Base-by-base conservation (phyloP, 2,329 filamentous ascomycete species). In the Alternaria arborescens region DNA sequence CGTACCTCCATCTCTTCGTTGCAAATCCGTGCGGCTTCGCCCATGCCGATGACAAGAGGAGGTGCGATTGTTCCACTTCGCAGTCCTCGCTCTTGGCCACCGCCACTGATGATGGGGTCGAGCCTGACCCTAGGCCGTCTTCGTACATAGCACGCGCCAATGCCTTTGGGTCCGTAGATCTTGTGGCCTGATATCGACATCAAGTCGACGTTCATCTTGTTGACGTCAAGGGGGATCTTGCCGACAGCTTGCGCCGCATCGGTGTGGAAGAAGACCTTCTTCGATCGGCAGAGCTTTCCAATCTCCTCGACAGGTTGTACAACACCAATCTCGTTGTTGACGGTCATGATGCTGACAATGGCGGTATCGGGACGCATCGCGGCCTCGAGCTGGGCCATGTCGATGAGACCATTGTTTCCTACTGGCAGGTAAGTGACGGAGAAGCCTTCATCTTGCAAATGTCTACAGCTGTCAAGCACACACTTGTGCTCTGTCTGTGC, bases 311-410 rank as follows among this genome's bases (percentile, higher is more conserved):
- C 82, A 1, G 95, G 95, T 80, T 99, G 95, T 60, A 99, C 96
- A n/a, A 99, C 95, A 75, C 95, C 95, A 73, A 99, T 98, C 82
- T 99, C 95, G 79, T 99, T 99, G 84, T 99, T 99, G 74, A 99
- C 95, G 1, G 95, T 89, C 95, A 99, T 99, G 80, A 99, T 92
- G 76, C 94, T 97, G 79, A 98, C 94, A 30, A 99, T 83, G 43
- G 88, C 89, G 14, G 95, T 99, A 62, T 98, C 94, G 0, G 94
- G 94, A 62, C 91, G 88, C 64, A 99, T 96, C 24, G 94, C 93
- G 22, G 89, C 91, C 81, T 96, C 91, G 30, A 99, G 87, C 70
- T 95, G 88, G 42, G 91, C 86, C 83, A 99, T 87, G 68, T 90
- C 87, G 72, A 99, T 84, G 67, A 98, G 82, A n/a, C 95, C 95